phyloP scores from a whole-genome alignment of 305 asterid genomes.

The Solanum hybrid region DNA sequence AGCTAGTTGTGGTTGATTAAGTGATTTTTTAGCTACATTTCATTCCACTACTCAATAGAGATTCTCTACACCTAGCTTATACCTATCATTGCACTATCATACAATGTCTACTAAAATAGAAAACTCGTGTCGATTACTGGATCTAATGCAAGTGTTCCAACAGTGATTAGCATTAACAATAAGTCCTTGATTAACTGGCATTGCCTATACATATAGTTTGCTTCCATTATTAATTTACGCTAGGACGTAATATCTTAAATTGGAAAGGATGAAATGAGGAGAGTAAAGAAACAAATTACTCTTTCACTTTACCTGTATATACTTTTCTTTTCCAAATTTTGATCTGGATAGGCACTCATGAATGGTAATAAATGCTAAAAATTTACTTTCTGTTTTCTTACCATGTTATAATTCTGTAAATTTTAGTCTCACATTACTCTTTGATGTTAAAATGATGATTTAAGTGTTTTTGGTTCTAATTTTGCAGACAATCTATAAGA shows the following conservation, averaged over 20 bases:
- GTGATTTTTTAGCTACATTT: background rate
- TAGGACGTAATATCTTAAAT: background rate
- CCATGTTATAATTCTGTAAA: background rate
- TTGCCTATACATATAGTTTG: background rate
- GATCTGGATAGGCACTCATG: background rate
- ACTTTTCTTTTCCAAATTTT: background rate
- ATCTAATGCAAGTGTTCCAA: background rate
- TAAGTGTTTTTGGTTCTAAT: background rate
- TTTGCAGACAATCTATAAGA: conserved; percentile 40
- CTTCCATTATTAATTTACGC: background rate
- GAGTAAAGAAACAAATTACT: background rate
- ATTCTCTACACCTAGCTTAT: background rate
- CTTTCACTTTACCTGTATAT: background rate
- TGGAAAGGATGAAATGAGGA: background rate
- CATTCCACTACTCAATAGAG: background rate
- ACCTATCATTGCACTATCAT: background rate
- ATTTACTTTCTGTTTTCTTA: background rate
- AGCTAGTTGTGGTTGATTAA: background rate
- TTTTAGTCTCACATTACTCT: background rate
- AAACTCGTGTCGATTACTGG: background rate
- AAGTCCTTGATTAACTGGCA: background rate
- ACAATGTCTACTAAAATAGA: background rate
- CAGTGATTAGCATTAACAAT: background rate
- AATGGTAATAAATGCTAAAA: background rate
- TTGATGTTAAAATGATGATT: background rate